Evolutionary conservation across 169 alveolate genomes (phyloP).

Genomic region (Plasmodium blacklocki): DNA sequence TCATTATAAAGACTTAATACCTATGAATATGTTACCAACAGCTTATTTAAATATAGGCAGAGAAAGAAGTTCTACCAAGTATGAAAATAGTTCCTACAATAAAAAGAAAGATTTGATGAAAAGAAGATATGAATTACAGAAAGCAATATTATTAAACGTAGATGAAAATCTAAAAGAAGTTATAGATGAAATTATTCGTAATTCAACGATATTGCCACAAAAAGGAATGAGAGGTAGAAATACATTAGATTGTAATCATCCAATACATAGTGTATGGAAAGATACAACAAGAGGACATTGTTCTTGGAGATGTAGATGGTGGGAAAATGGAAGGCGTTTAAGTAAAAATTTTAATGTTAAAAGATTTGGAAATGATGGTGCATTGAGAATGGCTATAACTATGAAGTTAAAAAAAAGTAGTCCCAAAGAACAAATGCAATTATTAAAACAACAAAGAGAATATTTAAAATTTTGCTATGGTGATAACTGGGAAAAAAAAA

Average conservation of each 20-base stretch:
- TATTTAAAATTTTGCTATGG: conserved; percentile 48
- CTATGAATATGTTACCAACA: background rate
- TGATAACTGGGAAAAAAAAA: conserved; percentile 29
- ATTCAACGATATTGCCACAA: conserved; percentile 81
- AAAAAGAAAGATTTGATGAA: conserved; percentile 9
- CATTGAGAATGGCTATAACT: conserved; percentile 86
- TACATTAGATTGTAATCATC: conserved; percentile 84
- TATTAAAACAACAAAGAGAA: conserved; percentile 85
- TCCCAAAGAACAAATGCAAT: conserved; percentile 82
- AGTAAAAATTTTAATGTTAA: conserved; percentile 86
- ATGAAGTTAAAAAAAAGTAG: conserved; percentile 84
- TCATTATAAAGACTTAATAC: background rate
- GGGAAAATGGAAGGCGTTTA: conserved; percentile 87
- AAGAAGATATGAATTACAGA: conserved; percentile 40
- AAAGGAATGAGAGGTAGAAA: conserved; percentile 82
- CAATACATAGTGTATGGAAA: conserved; percentile 87
- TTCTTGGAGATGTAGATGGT: conserved; percentile 88
- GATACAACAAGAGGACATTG: conserved; percentile 86
- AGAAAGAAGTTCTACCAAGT: background rate
- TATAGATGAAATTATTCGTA: conserved; percentile 83
- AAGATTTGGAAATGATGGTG: conserved; percentile 84
- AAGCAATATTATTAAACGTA: conserved; percentile 17
- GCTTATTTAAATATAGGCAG: background rate
- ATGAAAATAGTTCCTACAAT: background rate
- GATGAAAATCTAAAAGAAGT: conserved; percentile 81